Percentiles rank a stretch among this genome's conserved stretches.
phyloP scores from a whole-genome alignment of 257 asterid species.

The Penstemon davidsonii region DNA sequence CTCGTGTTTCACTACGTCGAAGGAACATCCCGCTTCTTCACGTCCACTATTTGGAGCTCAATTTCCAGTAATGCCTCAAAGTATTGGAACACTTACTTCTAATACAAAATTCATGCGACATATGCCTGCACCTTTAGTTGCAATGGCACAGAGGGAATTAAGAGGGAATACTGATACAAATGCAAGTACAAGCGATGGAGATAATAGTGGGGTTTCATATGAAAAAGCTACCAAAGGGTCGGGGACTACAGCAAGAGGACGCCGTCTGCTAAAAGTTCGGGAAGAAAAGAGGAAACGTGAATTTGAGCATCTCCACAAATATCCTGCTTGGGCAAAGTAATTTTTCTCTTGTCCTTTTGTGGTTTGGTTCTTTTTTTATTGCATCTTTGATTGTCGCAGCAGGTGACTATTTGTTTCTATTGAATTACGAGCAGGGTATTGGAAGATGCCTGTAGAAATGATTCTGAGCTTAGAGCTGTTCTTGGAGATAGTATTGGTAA shows the following conservation, averaged over 20 bases:
- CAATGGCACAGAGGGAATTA: conserved; percentile 35
- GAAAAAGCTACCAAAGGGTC: conserved; percentile 67
- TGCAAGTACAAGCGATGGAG: conserved; percentile 34
- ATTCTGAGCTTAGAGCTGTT: conserved; percentile 85
- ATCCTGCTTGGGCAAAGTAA: conserved; percentile 98
- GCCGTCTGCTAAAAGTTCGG: conserved; percentile 76
- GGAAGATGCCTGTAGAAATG: conserved; percentile 89
- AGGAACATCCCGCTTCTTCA: conserved; percentile 34
- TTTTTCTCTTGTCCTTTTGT: conserved; percentile 11
- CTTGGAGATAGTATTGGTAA: conserved; percentile 91
- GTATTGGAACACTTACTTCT: conserved; percentile 22
- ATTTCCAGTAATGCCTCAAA: conserved; percentile 34
- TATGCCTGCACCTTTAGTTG: conserved; percentile 27
- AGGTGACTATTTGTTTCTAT: conserved; percentile 16
- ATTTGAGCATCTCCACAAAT: conserved; percentile 61
- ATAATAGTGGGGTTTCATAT: conserved; percentile 20
- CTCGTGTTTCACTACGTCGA: conserved; percentile 28
- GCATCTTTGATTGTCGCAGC: background rate
- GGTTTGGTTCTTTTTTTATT: conserved; percentile 12
- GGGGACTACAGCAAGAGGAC: conserved; percentile 88
- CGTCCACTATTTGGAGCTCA: conserved; percentile 30
- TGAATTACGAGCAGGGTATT: conserved; percentile 82
- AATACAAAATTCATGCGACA: conserved; percentile 30
- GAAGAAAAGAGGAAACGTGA: conserved; percentile 93
- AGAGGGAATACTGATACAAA: conserved; percentile 29